These are phyloP conservation scores for Cystofilobasidium ferigula DNA, from an alignment of 768 basidiomycete species.

Conservation along the genomic window DNA sequence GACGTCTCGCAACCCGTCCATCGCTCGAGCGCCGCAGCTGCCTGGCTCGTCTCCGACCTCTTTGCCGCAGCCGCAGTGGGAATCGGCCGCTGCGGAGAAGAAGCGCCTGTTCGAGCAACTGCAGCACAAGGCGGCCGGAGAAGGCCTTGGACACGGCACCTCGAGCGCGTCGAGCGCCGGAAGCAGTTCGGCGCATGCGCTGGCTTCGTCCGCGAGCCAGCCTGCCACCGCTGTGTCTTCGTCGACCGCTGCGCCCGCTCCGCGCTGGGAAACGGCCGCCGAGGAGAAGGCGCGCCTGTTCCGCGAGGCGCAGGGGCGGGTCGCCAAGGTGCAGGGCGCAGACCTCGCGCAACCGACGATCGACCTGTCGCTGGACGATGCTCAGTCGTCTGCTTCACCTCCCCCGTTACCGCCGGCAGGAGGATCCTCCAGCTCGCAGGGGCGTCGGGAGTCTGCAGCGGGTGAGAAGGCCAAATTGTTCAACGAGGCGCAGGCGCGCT, in stretches of 20 bases:
- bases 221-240: not conserved
- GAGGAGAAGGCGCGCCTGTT: slow-evolving; percentile 11
- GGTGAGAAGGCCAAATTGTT: too few species aligned
- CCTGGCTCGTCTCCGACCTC: not conserved
- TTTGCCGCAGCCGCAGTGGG: not conserved
- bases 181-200: too few species aligned
- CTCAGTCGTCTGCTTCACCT: too few species aligned
- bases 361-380: too few species aligned
- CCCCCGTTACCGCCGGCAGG: not conserved
- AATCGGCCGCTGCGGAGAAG: slow-evolving; percentile 17
- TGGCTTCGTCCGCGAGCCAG: not conserved
- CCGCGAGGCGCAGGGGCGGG: not conserved
- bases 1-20: not conserved
- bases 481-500: too few species aligned
- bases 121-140: slow-evolving; percentile 9
- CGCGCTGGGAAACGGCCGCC: not conserved
- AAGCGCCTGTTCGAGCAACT: slow-evolving; percentile 16
- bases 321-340: too few species aligned
- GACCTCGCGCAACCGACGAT: too few species aligned
- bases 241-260: not conserved
- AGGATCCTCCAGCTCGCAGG: not conserved
- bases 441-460: too few species aligned
- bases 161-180: too few species aligned
- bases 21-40: not conserved
- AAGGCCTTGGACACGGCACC: too few species aligned